These are phyloP conservation scores for Bisporella sp. DNA, from an alignment of 2,329 filamentous ascomycete species.

Conservation along the genomic window DNA sequence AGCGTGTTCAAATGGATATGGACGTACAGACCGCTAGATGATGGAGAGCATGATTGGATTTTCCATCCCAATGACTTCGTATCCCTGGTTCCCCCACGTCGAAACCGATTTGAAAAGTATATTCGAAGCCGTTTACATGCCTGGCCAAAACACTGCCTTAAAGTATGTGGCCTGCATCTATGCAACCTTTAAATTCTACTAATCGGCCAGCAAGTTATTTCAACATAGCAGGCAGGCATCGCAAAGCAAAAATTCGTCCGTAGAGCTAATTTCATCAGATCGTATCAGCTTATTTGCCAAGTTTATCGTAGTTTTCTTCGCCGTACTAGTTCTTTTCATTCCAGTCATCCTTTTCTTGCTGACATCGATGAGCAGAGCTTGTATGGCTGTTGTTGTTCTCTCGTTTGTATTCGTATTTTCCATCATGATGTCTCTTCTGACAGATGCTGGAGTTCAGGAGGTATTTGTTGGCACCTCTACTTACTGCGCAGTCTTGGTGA, in stretches of 20 bases:
- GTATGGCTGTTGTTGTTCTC: conserved; percentile 6
- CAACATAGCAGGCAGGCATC: not conserved
- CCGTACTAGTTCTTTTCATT: conserved; percentile 4
- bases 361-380: conserved; percentile 7
- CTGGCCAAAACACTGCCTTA: conserved; percentile 4
- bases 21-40: conserved; percentile 5
- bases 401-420: conserved; percentile 7
- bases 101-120: conserved; percentile 5
- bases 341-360: conserved; percentile 10
- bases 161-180: not conserved
- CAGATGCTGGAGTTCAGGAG: conserved; percentile 4
- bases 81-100: conserved; percentile 1
- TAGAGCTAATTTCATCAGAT: conserved; percentile 4
- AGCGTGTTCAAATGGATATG: conserved; percentile 11
- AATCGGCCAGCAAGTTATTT: not conserved
- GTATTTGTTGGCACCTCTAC: conserved; percentile 11
- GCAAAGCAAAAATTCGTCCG: not conserved
- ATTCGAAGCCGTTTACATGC: conserved; percentile 4
- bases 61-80: conserved; percentile 9
- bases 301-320: conserved; percentile 6
- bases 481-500: conserved; percentile 12
- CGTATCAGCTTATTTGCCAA: conserved; percentile 3
- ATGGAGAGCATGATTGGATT: conserved; percentile 4
- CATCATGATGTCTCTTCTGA: conserved; percentile 6
- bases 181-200: not conserved